A percentile compares a stretch with the other conserved stretches of the same genome.
Conservation (phyloP, 345 rosid species). For the Arabidopsis arenosa region DNA sequence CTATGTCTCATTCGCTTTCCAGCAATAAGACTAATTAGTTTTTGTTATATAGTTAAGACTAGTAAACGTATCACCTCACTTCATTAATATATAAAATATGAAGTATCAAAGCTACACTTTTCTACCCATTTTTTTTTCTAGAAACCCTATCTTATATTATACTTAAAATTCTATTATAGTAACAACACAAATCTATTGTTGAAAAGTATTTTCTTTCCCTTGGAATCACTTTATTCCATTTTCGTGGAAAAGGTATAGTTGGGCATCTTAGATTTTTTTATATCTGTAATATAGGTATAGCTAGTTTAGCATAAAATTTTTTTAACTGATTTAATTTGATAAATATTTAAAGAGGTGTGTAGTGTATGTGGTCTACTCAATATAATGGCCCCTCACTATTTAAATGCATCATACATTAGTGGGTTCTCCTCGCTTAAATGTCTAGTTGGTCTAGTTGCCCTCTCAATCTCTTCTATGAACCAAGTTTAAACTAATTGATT, state of each 20-base stretch:
- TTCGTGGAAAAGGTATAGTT: slow-evolving; percentile 15
- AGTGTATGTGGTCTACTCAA: slow-evolving; percentile 1
- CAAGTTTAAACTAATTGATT: neutral
- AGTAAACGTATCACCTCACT: neutral
- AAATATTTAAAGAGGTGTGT: slow-evolving; percentile 11
- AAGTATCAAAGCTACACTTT: neutral
- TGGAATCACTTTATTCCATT: slow-evolving; percentile 1
- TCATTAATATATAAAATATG: neutral
- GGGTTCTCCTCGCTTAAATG: slow-evolving; percentile 18
- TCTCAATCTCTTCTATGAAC: neutral
- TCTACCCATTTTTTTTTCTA: neutral
- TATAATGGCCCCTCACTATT: slow-evolving; percentile 21
- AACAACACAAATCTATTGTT: slow-evolving; percentile 4
- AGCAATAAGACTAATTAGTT: neutral
- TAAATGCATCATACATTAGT: neutral
- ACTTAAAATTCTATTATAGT: neutral
- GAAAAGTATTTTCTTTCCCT: slow-evolving; percentile 19
- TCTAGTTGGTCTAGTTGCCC: slow-evolving; percentile 21
- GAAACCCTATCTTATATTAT: neutral
- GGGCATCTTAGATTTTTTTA: neutral
- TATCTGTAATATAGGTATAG: neutral
- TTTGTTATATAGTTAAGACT: neutral
- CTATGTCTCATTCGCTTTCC: slow-evolving; percentile 21
- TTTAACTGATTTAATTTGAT: neutral
- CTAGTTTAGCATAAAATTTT: neutral